A percentile compares a stretch with the other conserved stretches of the same genome.
Evolutionary conservation across 1,139 yeast species (phyloP).

Genomic region (Yamadazyma aaseri): DNA sequence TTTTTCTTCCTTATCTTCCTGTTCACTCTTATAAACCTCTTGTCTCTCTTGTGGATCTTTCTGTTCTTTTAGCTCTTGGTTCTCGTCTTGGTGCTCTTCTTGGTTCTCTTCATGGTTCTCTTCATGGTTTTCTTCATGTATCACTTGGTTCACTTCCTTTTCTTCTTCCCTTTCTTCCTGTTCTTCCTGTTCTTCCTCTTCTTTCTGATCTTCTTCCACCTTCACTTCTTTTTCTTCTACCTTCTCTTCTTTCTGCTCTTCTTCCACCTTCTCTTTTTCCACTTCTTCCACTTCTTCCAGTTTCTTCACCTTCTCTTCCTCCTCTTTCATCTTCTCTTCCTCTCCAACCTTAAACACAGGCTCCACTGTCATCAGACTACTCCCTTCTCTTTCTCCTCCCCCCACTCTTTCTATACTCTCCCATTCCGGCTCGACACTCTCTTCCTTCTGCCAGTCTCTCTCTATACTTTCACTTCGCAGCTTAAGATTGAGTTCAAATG

Average conservation of each 20-base stretch:
- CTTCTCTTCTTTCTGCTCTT: neutral
- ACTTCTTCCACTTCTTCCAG: neutral
- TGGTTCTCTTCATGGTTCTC: neutral
- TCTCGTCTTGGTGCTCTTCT: neutral
- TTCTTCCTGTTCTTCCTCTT: conserved; percentile 3
- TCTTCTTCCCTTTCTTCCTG: conserved; percentile 3
- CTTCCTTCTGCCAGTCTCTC: neutral
- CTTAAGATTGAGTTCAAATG: conserved; percentile 15
- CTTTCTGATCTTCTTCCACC: conserved; percentile 2
- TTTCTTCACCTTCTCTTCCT: neutral
- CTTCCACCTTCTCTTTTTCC: neutral
- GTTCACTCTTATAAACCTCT: neutral
- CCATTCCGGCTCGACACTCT: conserved; percentile 3
- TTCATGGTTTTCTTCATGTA: neutral
- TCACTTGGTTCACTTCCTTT: neutral
- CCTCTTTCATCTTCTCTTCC: neutral
- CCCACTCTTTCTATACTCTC: conserved; percentile 1
- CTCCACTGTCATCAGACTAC: conserved; percentile 6
- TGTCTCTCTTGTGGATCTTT: neutral
- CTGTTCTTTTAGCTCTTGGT: neutral
- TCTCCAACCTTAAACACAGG: conserved; percentile 15
- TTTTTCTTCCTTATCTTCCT: neutral
- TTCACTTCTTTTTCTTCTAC: neutral
- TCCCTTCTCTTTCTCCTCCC: neutral
- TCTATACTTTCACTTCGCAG: conserved; percentile 4